Percentiles rank a stretch among this genome's conserved stretches.
Conservation (phyloP, 441 rosid species). For the Jatropha podagrica region DNA sequence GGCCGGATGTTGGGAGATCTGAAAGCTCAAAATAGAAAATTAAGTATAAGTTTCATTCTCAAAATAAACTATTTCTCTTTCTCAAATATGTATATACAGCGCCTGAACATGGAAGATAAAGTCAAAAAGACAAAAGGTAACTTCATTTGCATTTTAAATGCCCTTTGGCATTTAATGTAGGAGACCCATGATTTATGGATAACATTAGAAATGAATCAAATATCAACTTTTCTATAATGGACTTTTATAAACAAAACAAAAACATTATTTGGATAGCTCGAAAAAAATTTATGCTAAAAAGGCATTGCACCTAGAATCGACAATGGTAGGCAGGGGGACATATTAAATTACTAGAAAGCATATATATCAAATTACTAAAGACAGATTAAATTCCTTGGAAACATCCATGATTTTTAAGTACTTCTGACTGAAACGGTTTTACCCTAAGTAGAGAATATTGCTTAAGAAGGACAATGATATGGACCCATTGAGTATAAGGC, state of each 20-base stretch:
- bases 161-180: too few relatives aligned
- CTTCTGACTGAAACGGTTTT: not conserved
- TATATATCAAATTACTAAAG: not conserved
- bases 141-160: not conserved
- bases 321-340: not conserved
- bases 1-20: constrained; percentile 27
- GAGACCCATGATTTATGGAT: not conserved
- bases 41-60: not conserved
- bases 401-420: not conserved
- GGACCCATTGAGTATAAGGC: not conserved
- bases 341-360: not conserved
- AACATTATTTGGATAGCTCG: not conserved
- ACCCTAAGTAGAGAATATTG: not conserved
- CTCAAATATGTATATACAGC: not conserved
- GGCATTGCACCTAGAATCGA: not conserved
- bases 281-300: not conserved
- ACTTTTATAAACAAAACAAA: not conserved
- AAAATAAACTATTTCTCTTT: not conserved
- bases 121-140: not conserved
- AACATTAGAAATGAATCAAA: not conserved
- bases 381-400: not conserved
- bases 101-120: not conserved
- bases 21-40: not conserved
- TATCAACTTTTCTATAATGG: not conserved
- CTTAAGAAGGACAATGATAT: not conserved